phyloP scores from a whole-genome alignment of 2,329 filamentous ascomycete genomes.

The Hypoxylon sp. region DNA sequence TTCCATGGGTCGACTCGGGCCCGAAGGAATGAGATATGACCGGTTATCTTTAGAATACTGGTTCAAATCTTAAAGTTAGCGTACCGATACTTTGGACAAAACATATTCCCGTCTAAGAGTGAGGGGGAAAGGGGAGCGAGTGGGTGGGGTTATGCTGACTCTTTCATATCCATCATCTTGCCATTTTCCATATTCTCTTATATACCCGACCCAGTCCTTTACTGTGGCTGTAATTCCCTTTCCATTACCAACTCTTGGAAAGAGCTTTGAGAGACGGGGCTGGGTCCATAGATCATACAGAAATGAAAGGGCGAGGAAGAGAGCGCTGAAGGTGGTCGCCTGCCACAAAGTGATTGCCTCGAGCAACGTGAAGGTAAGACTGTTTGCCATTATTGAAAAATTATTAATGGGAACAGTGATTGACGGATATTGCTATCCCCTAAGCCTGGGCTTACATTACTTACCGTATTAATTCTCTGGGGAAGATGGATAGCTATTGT shows the following conservation, averaged over 20 bases:
- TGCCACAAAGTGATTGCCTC: conserved; percentile 2
- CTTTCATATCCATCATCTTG: neutral
- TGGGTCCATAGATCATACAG: conserved; percentile 1
- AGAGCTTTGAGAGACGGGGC: neutral
- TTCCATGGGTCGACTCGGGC: neutral
- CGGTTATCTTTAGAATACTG: neutral
- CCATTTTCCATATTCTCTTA: neutral
- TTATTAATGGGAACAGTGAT: neutral
- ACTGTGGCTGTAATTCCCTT: neutral
- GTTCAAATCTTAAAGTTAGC: neutral
- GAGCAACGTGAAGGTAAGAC: neutral
- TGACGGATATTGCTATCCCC: neutral
- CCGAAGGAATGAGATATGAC: neutral
- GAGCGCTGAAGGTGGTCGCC: neutral
- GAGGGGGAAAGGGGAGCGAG: neutral
- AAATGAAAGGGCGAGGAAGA: neutral
- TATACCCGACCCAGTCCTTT: neutral
- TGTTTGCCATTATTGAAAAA: neutral
- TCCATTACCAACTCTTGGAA: neutral
- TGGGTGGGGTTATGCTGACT: neutral
- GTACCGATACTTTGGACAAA: neutral
- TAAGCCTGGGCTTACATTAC: neutral
- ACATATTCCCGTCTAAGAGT: neutral
- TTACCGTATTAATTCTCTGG: neutral
- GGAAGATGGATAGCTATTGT: neutral